phyloP scores from a whole-genome alignment of 345 rosid genomes.

The Alliaria petiolata region DNA sequence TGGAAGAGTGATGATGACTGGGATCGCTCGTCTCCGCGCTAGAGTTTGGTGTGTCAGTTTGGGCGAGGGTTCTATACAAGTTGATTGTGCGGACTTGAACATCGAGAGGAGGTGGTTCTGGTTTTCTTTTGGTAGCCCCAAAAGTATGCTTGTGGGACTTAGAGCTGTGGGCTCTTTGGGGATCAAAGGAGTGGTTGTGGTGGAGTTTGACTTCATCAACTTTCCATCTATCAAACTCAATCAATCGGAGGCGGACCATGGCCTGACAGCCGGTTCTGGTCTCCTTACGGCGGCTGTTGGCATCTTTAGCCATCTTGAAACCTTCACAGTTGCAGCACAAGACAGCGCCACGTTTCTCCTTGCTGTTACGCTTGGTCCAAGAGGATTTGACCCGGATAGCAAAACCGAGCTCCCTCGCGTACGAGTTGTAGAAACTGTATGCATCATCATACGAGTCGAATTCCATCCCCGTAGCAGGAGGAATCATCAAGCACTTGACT shows the following conservation, averaged over 20 bases:
- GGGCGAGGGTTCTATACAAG: constrained; percentile 50
- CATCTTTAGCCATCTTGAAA: constrained; percentile 76
- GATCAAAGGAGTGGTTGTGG: constrained; percentile 77
- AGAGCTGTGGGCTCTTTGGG: constrained; percentile 51
- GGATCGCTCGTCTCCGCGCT: constrained; percentile 38
- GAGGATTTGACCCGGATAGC: constrained; percentile 85
- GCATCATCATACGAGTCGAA: constrained; percentile 87
- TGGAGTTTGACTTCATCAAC: constrained; percentile 70
- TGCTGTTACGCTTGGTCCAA: constrained; percentile 86
- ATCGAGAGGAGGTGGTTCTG: constrained; percentile 44
- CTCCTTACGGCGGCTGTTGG: constrained; percentile 61
- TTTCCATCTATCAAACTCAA: constrained; percentile 76
- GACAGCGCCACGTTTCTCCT: constrained; percentile 88
- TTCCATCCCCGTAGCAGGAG: constrained; percentile 71
- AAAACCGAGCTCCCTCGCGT: constrained; percentile 74
- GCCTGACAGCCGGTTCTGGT: constrained; percentile 91
- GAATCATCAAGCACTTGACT: no score
- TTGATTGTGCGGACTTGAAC: constrained; percentile 73
- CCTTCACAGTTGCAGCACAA: constrained; percentile 93
- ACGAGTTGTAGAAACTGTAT: constrained; percentile 67
- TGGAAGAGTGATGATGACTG: constrained; percentile 20
- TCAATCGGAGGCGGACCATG: constrained; percentile 69
- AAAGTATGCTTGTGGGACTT: constrained; percentile 83
- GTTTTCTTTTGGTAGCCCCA: constrained; percentile 46
- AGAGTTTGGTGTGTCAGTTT: constrained; percentile 38